Percentiles rank a stretch among this genome's conserved stretches.
These are phyloP conservation scores for Pharnaceum exiguum DNA, from an alignment of 148 eudicot genomes.

Conservation along the genomic window DNA sequence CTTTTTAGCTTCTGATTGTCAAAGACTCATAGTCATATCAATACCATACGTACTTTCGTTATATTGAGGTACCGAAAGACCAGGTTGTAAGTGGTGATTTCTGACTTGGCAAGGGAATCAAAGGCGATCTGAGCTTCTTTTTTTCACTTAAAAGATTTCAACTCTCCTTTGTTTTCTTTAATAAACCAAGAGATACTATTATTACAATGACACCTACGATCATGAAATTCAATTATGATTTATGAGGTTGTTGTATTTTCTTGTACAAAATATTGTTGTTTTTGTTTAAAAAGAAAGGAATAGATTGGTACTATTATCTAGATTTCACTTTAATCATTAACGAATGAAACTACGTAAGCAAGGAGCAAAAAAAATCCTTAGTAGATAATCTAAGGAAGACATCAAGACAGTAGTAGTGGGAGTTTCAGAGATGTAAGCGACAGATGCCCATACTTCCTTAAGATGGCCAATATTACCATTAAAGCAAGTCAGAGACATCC, in stretches of 20 bases:
- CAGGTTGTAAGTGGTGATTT: slow-evolving; percentile 45
- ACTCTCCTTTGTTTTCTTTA: background rate
- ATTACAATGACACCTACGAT: no score
- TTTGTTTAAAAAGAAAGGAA: no score
- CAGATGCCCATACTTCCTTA: slow-evolving; percentile 3
- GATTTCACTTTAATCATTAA: no score
- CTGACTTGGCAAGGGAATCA: slow-evolving; percentile 26
- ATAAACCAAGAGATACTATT: no score
- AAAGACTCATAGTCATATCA: background rate
- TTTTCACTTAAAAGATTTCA: background rate
- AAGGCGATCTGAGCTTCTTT: background rate
- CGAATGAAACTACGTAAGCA: no score
- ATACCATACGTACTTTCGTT: no score
- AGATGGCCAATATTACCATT: slow-evolving; percentile 12
- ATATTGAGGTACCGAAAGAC: slow-evolving; percentile 11
- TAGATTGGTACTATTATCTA: no score
- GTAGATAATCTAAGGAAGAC: background rate
- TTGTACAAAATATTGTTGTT: no score
- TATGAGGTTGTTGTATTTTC: no score
- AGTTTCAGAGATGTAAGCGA: background rate
- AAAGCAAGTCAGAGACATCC: slow-evolving; percentile 22
- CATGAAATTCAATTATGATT: no score
- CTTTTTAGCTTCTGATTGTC: background rate
- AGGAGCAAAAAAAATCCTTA: background rate
- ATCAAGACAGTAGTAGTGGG: slow-evolving; percentile 1